These are phyloP conservation scores for Peronospora destructor DNA, from an alignment of 352 stramenopile species.

Conservation along the genomic window DNA sequence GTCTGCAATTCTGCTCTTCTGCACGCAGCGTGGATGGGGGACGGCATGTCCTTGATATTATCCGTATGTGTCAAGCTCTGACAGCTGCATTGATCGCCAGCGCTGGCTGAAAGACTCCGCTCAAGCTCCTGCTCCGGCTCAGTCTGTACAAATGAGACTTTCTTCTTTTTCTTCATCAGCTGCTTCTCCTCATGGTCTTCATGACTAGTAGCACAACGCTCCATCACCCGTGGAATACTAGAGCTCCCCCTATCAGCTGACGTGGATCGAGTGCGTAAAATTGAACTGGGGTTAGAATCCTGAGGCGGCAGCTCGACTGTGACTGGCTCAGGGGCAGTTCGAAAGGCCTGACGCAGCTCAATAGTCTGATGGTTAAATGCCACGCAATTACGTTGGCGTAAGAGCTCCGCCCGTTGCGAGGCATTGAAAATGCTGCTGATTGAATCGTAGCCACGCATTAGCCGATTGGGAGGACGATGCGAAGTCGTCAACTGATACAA, in stretches of 20 bases:
- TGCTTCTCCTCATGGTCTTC: constrained; percentile 29
- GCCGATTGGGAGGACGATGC: constrained; percentile 9
- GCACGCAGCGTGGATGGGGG: constrained; percentile 65
- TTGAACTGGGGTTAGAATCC: constrained; percentile 13
- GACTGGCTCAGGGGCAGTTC: constrained; percentile 42
- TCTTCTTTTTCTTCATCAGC: constrained; percentile 41
- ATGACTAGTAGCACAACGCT: constrained; percentile 17
- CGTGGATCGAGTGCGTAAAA: constrained; percentile 15
- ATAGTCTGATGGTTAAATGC: constrained; percentile 47
- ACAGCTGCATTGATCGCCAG: constrained; percentile 17
- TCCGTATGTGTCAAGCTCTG: constrained; percentile 11
- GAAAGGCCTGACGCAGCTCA: constrained; percentile 44
- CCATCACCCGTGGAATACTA: not conserved
- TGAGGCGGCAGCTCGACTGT: constrained; percentile 34
- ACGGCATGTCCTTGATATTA: constrained; percentile 28
- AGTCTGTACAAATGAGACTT: constrained; percentile 48
- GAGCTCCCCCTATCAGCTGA: not conserved
- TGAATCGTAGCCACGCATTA: constrained; percentile 40
- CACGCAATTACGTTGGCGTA: constrained; percentile 40
- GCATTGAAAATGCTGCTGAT: constrained; percentile 36
- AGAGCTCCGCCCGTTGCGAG: constrained; percentile 37
- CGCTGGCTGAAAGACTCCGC: constrained; percentile 5
- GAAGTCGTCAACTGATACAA: constrained; percentile 21
- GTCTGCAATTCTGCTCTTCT: constrained; percentile 48
- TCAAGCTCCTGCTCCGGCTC: constrained; percentile 20